phyloP scores from a whole-genome alignment of 306 rosid genomes.

The Luffa aegyptiaca region DNA sequence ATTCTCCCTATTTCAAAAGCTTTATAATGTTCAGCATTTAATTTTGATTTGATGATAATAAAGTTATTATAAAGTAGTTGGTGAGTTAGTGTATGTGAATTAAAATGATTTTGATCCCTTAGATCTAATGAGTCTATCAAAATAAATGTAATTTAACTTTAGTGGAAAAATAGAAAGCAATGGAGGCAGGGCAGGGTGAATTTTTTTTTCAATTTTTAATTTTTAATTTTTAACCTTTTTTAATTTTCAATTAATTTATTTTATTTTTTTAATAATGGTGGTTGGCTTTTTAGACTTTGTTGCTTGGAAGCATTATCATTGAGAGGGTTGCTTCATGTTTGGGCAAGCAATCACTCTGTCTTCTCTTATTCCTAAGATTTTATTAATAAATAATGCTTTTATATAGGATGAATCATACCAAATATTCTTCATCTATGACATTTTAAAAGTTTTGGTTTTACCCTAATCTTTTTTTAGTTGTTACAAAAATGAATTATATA shows the following conservation, averaged over 20 bases:
- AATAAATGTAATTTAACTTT: background rate
- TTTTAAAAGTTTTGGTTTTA: background rate
- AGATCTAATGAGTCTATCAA: background rate
- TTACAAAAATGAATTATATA: too few relatives aligned
- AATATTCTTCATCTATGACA: background rate
- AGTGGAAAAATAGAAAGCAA: background rate
- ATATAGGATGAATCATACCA: background rate
- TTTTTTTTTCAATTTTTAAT: background rate
- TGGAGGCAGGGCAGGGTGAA: background rate
- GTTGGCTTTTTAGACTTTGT: background rate
- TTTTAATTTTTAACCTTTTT: too few relatives aligned
- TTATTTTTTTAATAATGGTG: background rate
- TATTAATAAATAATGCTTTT: background rate
- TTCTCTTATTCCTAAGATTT: background rate
- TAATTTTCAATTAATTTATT: too few relatives aligned
- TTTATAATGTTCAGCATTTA: background rate
- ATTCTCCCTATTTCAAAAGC: background rate
- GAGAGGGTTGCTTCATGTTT: constrained; percentile 2
- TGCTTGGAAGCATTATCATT: constrained; percentile 10
- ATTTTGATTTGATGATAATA: background rate
- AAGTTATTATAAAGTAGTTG: background rate
- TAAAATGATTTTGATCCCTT: background rate
- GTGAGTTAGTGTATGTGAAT: background rate
- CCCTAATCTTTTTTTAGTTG: background rate
- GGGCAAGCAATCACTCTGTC: background rate